A percentile compares a stretch with the other conserved stretches of the same genome.
Conservation (phyloP, 495 filamentous ascomycete species). For the Hyaloscypha bicolor region DNA sequence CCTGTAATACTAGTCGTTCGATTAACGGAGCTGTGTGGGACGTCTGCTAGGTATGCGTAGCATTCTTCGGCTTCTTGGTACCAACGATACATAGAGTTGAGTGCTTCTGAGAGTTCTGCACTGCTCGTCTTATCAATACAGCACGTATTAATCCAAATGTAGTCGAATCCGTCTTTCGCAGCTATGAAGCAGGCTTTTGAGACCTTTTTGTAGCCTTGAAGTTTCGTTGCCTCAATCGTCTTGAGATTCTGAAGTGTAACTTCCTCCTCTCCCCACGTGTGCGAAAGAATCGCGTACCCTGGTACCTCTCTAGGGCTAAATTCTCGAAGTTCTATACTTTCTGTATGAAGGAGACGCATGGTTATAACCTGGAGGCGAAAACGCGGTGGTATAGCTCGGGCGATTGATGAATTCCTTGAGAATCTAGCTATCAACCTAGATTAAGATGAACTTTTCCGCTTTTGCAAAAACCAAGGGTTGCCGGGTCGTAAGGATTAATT, state of each 20-base stretch:
- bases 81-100: constrained; percentile 33
- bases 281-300: constrained; percentile 37
- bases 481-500: no score
- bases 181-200: constrained; percentile 29
- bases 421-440: no score
- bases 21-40: background rate
- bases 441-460: no score
- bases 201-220: constrained; percentile 31
- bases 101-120: constrained; percentile 10
- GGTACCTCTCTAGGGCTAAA: constrained; percentile 20
- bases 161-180: constrained; percentile 25
- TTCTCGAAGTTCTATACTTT: constrained; percentile 2
- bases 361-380: background rate
- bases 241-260: constrained; percentile 34
- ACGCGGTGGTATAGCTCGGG: background rate
- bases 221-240: background rate
- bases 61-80: constrained; percentile 29
- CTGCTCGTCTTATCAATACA: constrained; percentile 32
- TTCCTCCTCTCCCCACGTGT: constrained; percentile 35
- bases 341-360: constrained; percentile 22
- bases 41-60: constrained; percentile 17
- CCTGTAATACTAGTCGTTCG: background rate
- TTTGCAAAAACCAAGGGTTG: no score
- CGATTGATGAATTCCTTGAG: no score
- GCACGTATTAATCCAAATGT: constrained; percentile 48